Evolutionary conservation across 2,329 filamentous ascomycete genomes (phyloP).

Genomic region (Aureobasidium sp.): DNA sequence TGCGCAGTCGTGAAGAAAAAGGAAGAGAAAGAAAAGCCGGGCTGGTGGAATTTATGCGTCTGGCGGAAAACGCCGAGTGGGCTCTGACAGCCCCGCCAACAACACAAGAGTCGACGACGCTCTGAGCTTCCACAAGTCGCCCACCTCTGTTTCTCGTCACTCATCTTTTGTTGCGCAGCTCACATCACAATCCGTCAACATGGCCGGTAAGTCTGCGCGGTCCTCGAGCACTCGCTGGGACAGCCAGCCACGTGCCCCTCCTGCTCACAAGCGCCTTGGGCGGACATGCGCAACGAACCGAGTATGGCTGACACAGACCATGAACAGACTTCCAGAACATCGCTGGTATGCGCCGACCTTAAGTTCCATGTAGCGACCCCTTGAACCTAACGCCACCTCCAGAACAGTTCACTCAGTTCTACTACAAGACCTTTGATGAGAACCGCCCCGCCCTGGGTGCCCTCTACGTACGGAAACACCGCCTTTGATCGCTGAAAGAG

Average conservation of each 20-base stretch:
- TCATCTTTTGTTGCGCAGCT: not conserved
- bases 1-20: not conserved
- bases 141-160: not conserved
- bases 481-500: conserved; percentile 13
- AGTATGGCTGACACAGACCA: conserved; percentile 4
- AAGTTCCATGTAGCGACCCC: not conserved
- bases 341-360: conserved; percentile 32
- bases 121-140: conserved; percentile 1
- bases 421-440: conserved; percentile 79
- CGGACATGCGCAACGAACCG: not conserved
- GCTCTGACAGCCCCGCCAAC: conserved; percentile 5
- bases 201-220: conserved; percentile 9
- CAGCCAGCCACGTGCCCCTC: not conserved
- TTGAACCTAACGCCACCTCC: not conserved
- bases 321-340: conserved; percentile 31
- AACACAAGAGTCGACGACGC: not conserved
- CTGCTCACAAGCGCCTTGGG: not conserved
- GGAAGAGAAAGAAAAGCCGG: not conserved
- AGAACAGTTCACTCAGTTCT: conserved; percentile 86
- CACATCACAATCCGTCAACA: not conserved
- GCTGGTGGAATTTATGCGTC: not conserved
- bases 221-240: not conserved
- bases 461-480: conserved; percentile 65
- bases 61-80: conserved; percentile 1
- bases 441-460: conserved; percentile 54